A percentile compares a stretch with the other conserved stretches of the same genome.
These are phyloP conservation scores for Cynanchum wilfordii DNA, from an alignment of 257 asterid species.

Conservation along the genomic window DNA sequence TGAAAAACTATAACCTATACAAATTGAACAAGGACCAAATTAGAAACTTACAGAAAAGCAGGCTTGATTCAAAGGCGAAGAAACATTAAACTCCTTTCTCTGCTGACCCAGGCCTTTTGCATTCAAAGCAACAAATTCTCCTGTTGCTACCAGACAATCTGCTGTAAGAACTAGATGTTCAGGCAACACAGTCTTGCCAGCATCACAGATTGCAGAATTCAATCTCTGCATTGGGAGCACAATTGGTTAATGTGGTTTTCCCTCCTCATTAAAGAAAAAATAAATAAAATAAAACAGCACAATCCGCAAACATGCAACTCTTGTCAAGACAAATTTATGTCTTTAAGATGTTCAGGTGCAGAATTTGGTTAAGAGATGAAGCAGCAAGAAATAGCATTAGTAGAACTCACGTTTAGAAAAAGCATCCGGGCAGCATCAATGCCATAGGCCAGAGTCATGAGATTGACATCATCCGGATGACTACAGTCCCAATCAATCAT, in stretches of 20 bases:
- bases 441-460: constrained; percentile 58
- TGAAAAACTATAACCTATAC: constrained; percentile 1
- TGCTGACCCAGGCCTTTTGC: constrained; percentile 71
- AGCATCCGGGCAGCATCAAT: constrained; percentile 57
- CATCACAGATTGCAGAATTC: constrained; percentile 60
- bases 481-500: constrained; percentile 94
- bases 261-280: background rate
- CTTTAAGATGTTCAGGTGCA: no score
- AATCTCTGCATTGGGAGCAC: constrained; percentile 53
- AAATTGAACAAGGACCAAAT: constrained; percentile 12
- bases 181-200: constrained; percentile 73
- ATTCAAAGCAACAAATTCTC: constrained; percentile 68
- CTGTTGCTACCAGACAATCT: constrained; percentile 70
- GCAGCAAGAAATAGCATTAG: background rate
- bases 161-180: constrained; percentile 74
- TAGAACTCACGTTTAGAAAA: constrained; percentile 63
- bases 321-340: background rate
- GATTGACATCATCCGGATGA: constrained; percentile 78
- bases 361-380: constrained; percentile 7
- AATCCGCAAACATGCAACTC: background rate
- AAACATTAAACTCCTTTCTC: constrained; percentile 55
- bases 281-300: background rate
- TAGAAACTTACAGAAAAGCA: constrained; percentile 61
- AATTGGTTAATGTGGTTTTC: constrained; percentile 21
- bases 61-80: constrained; percentile 76